These are phyloP conservation scores for Apiospora saccharicola DNA, from an alignment of 2,329 filamentous ascomycete species.

Conservation along the genomic window DNA sequence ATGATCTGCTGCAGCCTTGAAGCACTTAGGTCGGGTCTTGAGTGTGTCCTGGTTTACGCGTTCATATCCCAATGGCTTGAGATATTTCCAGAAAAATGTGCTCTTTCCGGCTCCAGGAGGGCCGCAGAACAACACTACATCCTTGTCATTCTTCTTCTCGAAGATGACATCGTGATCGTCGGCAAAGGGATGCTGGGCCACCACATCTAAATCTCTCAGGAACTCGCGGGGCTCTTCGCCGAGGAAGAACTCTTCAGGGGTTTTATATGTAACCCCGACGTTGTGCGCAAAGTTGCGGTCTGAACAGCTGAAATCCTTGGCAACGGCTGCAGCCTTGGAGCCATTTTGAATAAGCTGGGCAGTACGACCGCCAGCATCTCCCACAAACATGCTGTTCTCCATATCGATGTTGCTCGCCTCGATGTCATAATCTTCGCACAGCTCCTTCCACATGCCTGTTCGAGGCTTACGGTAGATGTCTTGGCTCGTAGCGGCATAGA, in stretches of 20 bases:
- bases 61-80: constrained; percentile 81
- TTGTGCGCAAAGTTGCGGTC: constrained; percentile 87
- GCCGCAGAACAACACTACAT: constrained; percentile 87
- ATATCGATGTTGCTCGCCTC: constrained; percentile 70
- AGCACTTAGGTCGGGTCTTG: constrained; percentile 74
- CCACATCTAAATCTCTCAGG: constrained; percentile 74
- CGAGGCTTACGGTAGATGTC: constrained; percentile 89
- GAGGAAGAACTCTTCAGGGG: constrained; percentile 93
- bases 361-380: constrained; percentile 77
- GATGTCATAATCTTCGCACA: constrained; percentile 66
- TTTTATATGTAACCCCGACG: constrained; percentile 79
- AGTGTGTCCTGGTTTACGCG: constrained; percentile 91
- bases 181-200: constrained; percentile 62
- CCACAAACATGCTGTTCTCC: constrained; percentile 80
- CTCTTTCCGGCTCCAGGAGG: constrained; percentile 92
- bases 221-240: constrained; percentile 71
- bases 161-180: constrained; percentile 48
- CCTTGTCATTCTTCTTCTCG: constrained; percentile 69
- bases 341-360: constrained; percentile 57
- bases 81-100: constrained; percentile 81
- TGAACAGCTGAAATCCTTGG: constrained; percentile 71
- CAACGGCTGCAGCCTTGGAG: constrained; percentile 33
- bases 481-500: constrained; percentile 87
- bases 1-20: constrained; percentile 74
- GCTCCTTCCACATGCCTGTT: constrained; percentile 82